phyloP scores from a whole-genome alignment of 495 filamentous ascomycete species.

The Neurospora sp. region DNA sequence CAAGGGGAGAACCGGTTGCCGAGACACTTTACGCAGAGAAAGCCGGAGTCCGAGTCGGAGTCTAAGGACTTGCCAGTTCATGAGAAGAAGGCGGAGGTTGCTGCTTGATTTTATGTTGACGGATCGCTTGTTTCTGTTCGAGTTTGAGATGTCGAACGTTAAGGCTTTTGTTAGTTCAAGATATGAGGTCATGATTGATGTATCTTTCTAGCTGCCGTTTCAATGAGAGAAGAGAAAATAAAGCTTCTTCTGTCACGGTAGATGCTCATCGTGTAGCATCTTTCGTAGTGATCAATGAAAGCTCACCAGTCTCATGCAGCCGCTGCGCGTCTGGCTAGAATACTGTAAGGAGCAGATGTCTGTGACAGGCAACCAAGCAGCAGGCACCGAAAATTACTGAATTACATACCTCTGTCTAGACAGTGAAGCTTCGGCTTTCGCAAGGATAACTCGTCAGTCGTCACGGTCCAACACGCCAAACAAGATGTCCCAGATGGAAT shows the following conservation, averaged over 20 bases:
- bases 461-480: not conserved
- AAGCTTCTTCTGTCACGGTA: not conserved
- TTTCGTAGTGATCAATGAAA: not conserved
- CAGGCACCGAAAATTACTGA: not conserved
- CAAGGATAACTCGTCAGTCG: not conserved
- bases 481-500: not conserved
- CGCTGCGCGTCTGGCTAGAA: not conserved
- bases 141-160: not conserved
- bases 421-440: not conserved
- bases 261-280: not conserved
- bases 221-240: not conserved
- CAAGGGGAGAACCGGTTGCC: constrained; percentile 53
- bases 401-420: not conserved
- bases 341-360: not conserved
- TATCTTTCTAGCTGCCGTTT: not conserved
- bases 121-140: not conserved
- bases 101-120: not conserved
- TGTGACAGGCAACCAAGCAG: not conserved
- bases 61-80: constrained; percentile 6
- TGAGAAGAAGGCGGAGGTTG: not conserved
- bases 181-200: not conserved
- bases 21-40: constrained; percentile 31
- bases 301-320: not conserved
- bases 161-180: not conserved
- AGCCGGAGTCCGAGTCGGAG: constrained; percentile 9